Base-by-base conservation (phyloP, 2,329 filamentous ascomycete species). In the Leptographium wingfieldii region DNA sequence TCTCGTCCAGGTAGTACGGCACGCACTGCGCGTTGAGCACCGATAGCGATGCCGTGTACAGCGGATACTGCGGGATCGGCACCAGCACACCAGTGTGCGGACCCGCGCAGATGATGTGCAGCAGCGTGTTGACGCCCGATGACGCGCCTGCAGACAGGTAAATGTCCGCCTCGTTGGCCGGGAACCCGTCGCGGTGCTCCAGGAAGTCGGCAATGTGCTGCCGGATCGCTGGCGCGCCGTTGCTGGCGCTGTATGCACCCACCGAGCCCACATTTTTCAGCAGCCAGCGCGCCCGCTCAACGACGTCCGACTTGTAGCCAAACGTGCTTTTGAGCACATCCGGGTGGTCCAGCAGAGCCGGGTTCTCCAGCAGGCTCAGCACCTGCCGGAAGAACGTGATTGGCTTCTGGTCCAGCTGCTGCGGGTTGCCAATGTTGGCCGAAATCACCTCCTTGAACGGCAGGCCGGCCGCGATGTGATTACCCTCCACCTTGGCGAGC, bases 311-410 rank as follows among this genome's bases (percentile, higher is more conserved):
- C 78, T 96, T 87, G 79, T 97, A 99, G 65, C 87, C 91, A 66
- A 97, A 81, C 53, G 78, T 73, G 60, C 85, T 82, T 69, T 85
- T 75, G 64, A 97, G 77, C n/a, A 87, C 85, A 65, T 92, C 83
- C 72, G 90, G 84, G 67, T 95, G 86, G 69, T 96, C 81, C 62
- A 99, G 80, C 40, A 99, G 79, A 60, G 79, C 72, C 0, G 94
- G 94, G 77, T 97, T 92, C 79, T 99, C 94, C 61, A 97, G 75
- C 63, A 99, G 74, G 75, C 90, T 95, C 69, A 94, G 82, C 33
- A 99, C 94, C 77, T 99, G 92, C 67, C 94, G 86, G 84, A 99
- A 96, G 80, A 96, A 99, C 67, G 94, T 99, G 69, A 99, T 92
- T 69, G 94, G 94, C 80, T 97, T 95, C 81, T 99, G 94, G 76